phyloP scores from a whole-genome alignment of 352 stramenopile genomes.

The Phytophthora macrochlamydospora region DNA sequence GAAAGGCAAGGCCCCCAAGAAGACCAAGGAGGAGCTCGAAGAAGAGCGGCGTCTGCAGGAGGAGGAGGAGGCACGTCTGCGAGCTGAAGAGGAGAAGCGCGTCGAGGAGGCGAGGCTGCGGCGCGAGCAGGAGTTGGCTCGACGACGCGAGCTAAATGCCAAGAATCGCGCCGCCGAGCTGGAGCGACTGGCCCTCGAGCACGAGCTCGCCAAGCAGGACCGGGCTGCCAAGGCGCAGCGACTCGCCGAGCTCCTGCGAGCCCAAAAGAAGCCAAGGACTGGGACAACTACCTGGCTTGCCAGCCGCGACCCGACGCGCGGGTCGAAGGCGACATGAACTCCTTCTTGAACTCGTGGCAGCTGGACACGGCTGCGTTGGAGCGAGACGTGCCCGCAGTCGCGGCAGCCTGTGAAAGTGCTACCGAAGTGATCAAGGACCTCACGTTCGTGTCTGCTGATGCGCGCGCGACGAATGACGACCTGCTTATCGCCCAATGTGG shows the following conservation, averaged over 20 bases:
- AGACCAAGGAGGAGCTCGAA: constrained; percentile 83
- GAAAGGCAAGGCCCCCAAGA: constrained; percentile 79
- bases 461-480: constrained; percentile 58
- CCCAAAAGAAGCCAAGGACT: constrained; percentile 70
- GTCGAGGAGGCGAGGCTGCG: constrained; percentile 70
- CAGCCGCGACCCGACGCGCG: constrained; percentile 70
- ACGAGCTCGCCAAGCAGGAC: constrained; percentile 54
- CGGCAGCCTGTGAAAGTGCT: constrained; percentile 55
- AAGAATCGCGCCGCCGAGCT: constrained; percentile 72
- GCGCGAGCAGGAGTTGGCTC: constrained; percentile 60
- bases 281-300: constrained; percentile 78
- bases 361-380: constrained; percentile 58
- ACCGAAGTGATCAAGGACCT: constrained; percentile 69
- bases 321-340: constrained; percentile 82
- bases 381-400: constrained; percentile 39
- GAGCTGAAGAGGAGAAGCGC: constrained; percentile 71
- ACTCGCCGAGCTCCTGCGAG: constrained; percentile 62
- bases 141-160: constrained; percentile 65
- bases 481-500: constrained; percentile 43
- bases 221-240: constrained; percentile 65
- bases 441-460: constrained; percentile 56
- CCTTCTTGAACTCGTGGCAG: constrained; percentile 81
- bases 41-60: constrained; percentile 77
- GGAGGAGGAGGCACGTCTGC: constrained; percentile 65
- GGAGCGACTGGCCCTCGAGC: constrained; percentile 55